Base-by-base conservation (phyloP, 352 stramenopile species). In the Pythium grandisporangium region DNA sequence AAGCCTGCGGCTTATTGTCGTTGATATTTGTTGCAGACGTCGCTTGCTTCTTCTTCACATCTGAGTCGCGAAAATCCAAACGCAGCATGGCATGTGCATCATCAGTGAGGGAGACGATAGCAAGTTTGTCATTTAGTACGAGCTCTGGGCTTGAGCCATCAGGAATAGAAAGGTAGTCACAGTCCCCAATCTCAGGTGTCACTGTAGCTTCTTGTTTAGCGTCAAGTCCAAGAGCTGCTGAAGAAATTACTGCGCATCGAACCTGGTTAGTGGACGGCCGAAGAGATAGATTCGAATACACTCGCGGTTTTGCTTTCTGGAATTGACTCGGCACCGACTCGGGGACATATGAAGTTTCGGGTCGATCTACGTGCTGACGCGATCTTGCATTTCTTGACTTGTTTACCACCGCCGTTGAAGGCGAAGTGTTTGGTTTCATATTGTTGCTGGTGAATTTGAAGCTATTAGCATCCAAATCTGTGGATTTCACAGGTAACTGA, bases 241-340 rank as follows among this genome's bases (percentile, higher is more conserved):
- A n/a, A n/a, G n/a, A n/a, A n/a, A 87, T 60, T 6, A 87, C 56
- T 16, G 62, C 49, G 22, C 66, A 82, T 1, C 52, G 49, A 35
- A 48, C 55, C 43, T 77, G 60, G 2, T 56, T 51, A 22, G 40
- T 39, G 12, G 53, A n/a, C n/a, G n/a, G n/a, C n/a, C n/a, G n/a
- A n/a, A n/a, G n/a, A n/a, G n/a, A n/a, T n/a, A n/a, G n/a, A 30
- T 29, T 69, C 17, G 63, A 57, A 42, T 87, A 87, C 1, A 84
- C 34, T 12, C 58, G 61, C 22, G 74, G 70, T 21, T 72, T 81
- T 10, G 62, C 54, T 35, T 69, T 60, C 21, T 59, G 55, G 40
- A 87, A 87, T 49, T 61, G 66, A 32, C 74, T 83, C n/a, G 64
- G 69, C 4, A 84, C 51, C 12, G 70, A 53, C 8, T 53, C 53